These are phyloP conservation scores for Hygrophorus pudorinus DNA, from an alignment of 768 basidiomycete species.

Conservation along the genomic window DNA sequence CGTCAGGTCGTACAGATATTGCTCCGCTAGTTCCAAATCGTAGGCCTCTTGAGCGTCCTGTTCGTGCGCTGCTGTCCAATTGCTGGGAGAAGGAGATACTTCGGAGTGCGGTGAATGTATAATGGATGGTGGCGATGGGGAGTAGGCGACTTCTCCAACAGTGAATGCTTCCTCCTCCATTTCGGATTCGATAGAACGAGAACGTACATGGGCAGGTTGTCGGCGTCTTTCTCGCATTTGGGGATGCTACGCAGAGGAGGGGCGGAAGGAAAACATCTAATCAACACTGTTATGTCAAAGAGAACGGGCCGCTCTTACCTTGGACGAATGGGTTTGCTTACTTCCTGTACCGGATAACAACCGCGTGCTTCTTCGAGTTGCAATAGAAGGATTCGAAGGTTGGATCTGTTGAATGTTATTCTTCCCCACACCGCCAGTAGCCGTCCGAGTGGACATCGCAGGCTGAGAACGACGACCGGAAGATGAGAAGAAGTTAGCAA, in stretches of 20 bases:
- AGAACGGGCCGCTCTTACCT: slow-evolving; percentile 31
- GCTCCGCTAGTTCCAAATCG: slow-evolving; percentile 66
- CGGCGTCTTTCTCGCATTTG: slow-evolving; percentile 51
- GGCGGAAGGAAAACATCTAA: background rate
- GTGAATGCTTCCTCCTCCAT: slow-evolving; percentile 49
- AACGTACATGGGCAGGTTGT: slow-evolving; percentile 41
- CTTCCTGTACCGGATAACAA: slow-evolving; percentile 46
- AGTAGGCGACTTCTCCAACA: slow-evolving; percentile 40
- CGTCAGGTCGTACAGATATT: slow-evolving; percentile 74
- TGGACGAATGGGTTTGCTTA: slow-evolving; percentile 39
- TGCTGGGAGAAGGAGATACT: slow-evolving; percentile 49
- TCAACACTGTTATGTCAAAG: background rate
- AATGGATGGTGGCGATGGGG: slow-evolving; percentile 51
- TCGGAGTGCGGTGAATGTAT: slow-evolving; percentile 57
- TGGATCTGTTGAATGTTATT: slow-evolving; percentile 32
- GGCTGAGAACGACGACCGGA: slow-evolving; percentile 72
- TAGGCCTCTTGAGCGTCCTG: slow-evolving; percentile 64
- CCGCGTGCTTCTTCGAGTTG: slow-evolving; percentile 66
- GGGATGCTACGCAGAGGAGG: slow-evolving; percentile 17
- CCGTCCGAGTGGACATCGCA: slow-evolving; percentile 53
- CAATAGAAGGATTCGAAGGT: slow-evolving; percentile 24
- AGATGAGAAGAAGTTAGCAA: slow-evolving; percentile 85
- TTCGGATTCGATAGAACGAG: slow-evolving; percentile 60
- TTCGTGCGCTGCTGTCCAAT: slow-evolving; percentile 58
- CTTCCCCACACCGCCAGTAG: slow-evolving; percentile 36